phyloP scores from a whole-genome alignment of 495 filamentous ascomycete species.

The Penicillium silybi region DNA sequence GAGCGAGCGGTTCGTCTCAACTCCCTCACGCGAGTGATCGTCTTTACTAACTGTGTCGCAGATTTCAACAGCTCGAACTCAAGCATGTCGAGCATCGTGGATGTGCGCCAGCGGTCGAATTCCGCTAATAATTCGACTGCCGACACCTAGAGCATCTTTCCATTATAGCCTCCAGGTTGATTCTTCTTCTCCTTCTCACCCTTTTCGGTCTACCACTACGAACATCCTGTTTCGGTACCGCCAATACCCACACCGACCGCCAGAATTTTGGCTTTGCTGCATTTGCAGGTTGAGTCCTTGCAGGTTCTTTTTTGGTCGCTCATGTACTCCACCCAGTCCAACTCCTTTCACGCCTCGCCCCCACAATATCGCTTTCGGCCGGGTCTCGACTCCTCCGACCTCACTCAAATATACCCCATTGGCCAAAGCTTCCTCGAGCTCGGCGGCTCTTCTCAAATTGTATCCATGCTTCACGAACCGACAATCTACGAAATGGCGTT shows the following conservation, averaged over 20 bases:
- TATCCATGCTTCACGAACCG: constrained; percentile 29
- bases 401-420: constrained; percentile 9
- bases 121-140: constrained; percentile 59
- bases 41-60: constrained; percentile 26
- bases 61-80: constrained; percentile 90
- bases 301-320: not conserved
- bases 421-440: constrained; percentile 2
- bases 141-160: constrained; percentile 8
- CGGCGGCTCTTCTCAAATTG: constrained; percentile 13
- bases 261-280: not conserved
- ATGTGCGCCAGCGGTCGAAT: constrained; percentile 86
- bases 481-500: constrained; percentile 25
- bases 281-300: not conserved
- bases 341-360: not conserved
- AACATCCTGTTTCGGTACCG: not conserved
- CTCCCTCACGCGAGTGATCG: not conserved
- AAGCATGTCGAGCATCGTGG: constrained; percentile 81
- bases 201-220: not conserved
- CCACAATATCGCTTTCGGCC: not conserved
- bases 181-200: not conserved
- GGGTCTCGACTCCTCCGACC: constrained; percentile 1
- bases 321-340: not conserved
- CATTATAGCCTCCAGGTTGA: not conserved
- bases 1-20: constrained; percentile 77
- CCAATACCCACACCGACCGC: not conserved